Percentiles rank a stretch among this genome's conserved stretches.
Conservation (phyloP, 768 basidiomycete genomes). For the Lactarius trivialis region DNA sequence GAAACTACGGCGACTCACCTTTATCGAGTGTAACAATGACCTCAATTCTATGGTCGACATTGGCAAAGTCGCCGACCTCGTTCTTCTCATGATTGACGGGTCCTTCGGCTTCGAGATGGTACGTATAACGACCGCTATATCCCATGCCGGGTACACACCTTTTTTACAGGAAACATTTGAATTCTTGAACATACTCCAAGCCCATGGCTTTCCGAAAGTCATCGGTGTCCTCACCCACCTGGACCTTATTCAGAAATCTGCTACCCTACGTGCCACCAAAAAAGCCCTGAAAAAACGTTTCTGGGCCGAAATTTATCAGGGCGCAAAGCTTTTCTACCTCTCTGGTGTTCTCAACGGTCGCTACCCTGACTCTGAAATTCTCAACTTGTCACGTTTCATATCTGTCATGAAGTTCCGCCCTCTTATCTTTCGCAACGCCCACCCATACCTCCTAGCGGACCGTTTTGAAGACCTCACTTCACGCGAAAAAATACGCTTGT, state of each 20-base stretch:
- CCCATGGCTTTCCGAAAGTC: constrained; percentile 98
- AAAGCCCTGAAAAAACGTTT: constrained; percentile 95
- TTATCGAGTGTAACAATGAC: constrained; percentile 97
- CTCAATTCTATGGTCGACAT: constrained; percentile 98
- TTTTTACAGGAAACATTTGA: constrained; percentile 87
- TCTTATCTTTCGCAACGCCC: constrained; percentile 88
- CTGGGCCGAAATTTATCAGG: constrained; percentile 99
- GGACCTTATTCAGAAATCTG: constrained; percentile 90
- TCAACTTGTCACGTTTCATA: constrained; percentile 94
- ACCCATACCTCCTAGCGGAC: constrained; percentile 93
- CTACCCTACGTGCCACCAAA: constrained; percentile 82
- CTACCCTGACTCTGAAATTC: constrained; percentile 93
- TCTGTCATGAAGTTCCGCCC: constrained; percentile 99
- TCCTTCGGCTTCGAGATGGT: constrained; percentile 99
- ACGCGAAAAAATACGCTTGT: constrained; percentile 68
- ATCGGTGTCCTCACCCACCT: constrained; percentile 94
- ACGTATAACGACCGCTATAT: constrained; percentile 23
- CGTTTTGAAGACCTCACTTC: constrained; percentile 93
- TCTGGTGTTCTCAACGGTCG: constrained; percentile 96
- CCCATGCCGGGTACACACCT: neutral
- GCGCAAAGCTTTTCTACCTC: constrained; percentile 96
- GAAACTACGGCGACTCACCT: constrained; percentile 89
- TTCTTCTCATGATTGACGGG: constrained; percentile 95
- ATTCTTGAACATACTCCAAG: constrained; percentile 93
- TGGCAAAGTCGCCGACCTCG: constrained; percentile 92